Evolutionary conservation across 768 basidiomycete genomes (phyloP).

Genomic region (Lanmaoa rubissima): DNA sequence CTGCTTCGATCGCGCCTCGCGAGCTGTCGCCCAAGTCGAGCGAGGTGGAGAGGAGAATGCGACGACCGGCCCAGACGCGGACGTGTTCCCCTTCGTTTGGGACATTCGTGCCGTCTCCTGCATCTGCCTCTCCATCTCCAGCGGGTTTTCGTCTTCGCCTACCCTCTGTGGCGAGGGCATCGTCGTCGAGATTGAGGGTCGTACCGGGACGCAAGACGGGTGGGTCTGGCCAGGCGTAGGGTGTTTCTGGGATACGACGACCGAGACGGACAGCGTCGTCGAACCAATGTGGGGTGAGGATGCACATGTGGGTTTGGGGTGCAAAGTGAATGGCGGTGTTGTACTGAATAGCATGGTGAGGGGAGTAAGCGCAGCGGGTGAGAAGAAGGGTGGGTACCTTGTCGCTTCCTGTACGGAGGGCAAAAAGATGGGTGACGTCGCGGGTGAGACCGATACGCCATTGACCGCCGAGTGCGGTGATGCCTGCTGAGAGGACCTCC

Average conservation of each 20-base stretch:
- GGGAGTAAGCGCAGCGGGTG: background rate
- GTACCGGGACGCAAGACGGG: slow-evolving; percentile 38
- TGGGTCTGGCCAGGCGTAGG: slow-evolving; percentile 78
- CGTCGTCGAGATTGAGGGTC: slow-evolving; percentile 15
- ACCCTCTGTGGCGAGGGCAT: slow-evolving; percentile 13
- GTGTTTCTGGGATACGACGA: slow-evolving; percentile 45
- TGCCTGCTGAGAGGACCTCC: slow-evolving; percentile 70
- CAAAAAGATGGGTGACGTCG: slow-evolving; percentile 88
- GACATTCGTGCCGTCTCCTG: slow-evolving; percentile 4
- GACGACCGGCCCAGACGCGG: slow-evolving; percentile 58
- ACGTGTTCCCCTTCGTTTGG: slow-evolving; percentile 31
- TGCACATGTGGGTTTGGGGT: slow-evolving; percentile 53
- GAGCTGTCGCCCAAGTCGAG: slow-evolving; percentile 52
- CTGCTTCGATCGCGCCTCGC: slow-evolving; percentile 53
- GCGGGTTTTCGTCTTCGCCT: slow-evolving; percentile 25
- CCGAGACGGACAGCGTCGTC: slow-evolving; percentile 72
- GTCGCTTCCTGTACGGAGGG: slow-evolving; percentile 45
- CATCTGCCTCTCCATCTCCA: slow-evolving; percentile 25
- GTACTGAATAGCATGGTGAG: slow-evolving; percentile 30
- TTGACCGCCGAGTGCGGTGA: slow-evolving; percentile 77
- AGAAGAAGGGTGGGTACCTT: slow-evolving; percentile 32
- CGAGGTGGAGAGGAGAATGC: slow-evolving; percentile 59
- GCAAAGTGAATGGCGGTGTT: slow-evolving; percentile 56
- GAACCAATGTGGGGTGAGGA: slow-evolving; percentile 92
- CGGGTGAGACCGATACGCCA: slow-evolving; percentile 73